Evolutionary conservation across 768 basidiomycete species (phyloP), one percentile per base, ranked within the genome.

Genomic region (Russula sp.): DNA sequence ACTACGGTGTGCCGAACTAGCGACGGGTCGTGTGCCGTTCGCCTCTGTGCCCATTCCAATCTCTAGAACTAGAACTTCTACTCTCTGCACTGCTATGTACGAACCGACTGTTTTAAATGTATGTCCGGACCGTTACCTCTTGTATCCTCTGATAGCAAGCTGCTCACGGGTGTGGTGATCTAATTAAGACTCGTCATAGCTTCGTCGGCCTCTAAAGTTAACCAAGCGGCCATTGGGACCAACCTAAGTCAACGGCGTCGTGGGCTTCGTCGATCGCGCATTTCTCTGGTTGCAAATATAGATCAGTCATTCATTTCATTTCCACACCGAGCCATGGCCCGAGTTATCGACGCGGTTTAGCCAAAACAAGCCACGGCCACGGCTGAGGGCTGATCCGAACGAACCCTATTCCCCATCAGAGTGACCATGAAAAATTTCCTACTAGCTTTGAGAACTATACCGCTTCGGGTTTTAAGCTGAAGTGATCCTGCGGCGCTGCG

Each of bases 391-490:
- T 47, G 20, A 47, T 47, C 45, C 20, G 45, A 47, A 14, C 40
- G 40, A 27, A 13, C 40, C 14, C 6, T 14, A 13, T 40, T 40
- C 40, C 2, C 31, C 50, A 34, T 22, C 16, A 4, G 22, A n/a
- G 13, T 32, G 45, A 20, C 18, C 40, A 56, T n/a, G 31, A 39
- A n/a, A 31, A 27, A 31, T 49, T 37, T 27, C 11, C 11, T 39
- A 31, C 20, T 11, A 50, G 31, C 37, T 39, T 6, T 20, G 27
- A 27, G 27, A 27, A 27, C 27, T 55, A 53, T 47, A 63, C 62
- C 32, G 31, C 37, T 48, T 63, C 37, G 37, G 51, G 62, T 20
- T 32, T 50, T 34, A 58, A 47, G 56, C 40, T 45, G 27, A 57
- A 57, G 13, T 10, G 56, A 34, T 53, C 31, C 9, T 48, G 16